Evolutionary conservation across 805 yeast species (phyloP), one percentile per base, ranked within the genome.

Genomic region (Scheffersomyces spartinae): DNA sequence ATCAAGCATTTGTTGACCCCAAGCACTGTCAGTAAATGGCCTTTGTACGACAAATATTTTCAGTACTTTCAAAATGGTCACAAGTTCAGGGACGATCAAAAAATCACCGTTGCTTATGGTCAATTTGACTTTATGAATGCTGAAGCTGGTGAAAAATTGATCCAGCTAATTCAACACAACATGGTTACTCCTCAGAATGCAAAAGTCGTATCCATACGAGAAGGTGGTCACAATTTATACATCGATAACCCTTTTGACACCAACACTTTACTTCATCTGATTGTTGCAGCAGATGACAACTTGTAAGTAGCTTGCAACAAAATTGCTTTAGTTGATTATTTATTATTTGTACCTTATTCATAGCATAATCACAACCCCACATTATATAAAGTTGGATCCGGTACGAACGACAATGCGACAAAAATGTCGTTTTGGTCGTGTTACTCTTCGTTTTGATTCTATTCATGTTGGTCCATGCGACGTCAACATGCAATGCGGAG

Each of bases 101-200:
- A 55, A 22, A 53, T 65, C 2, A 44, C 71, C 36, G 54, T 72
- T 46, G 40, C 68, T 6, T 81, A 78, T 45, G 93, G 91, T 0
- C 68, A 74, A 34, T 69, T 60, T 34, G 93, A 81, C 42, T 80
- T 81, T 62, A 80, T 79, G 91, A 64, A 72, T 39, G 47, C 61
- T 1, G 61, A 55, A 20, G 77, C 78, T 0, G 79, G 79, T 4
- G 28, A 35, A 12, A 49, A 43, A 22, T 34, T 61, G 26, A 49
- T 42, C n/a, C 13, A 32, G 39, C 2, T 25, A 35, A 8, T 30
- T 55, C 17, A 44, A 45, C 43, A 23, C n/a, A n/a, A n/a, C n/a
- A n/a, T n/a, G n/a, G n/a, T n/a, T n/a, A n/a, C n/a, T n/a, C n/a
- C n/a, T n/a, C n/a, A n/a, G n/a, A n/a, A n/a, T n/a, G n/a, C n/a